A percentile compares a stretch with the other conserved stretches of the same genome.
Conservation (phyloP, 176 grass and related monocot genomes). For the Tillandsia leiboldiana region DNA sequence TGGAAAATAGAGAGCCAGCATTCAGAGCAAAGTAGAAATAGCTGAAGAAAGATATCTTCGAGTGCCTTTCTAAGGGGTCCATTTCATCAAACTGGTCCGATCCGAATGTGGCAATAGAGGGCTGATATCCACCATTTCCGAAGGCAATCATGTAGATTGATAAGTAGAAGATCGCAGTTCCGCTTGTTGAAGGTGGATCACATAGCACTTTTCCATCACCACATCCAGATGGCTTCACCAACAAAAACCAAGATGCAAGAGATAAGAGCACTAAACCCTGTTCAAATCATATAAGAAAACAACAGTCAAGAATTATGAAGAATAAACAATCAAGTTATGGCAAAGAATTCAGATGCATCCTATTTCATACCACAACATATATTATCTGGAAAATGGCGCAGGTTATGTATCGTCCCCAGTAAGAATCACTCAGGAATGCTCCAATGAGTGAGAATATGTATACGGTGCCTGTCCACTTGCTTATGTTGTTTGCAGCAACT, state of each 20-base stretch:
- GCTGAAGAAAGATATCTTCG: slow-evolving; percentile 84
- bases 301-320: not conserved
- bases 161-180: slow-evolving; percentile 54
- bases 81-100: slow-evolving; percentile 87
- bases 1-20: slow-evolving; percentile 60
- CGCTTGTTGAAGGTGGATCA: slow-evolving; percentile 33
- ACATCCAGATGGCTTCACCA: slow-evolving; percentile 66
- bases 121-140: slow-evolving; percentile 82
- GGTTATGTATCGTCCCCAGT: slow-evolving; percentile 82
- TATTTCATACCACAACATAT: slow-evolving; percentile 46
- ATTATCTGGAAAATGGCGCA: slow-evolving; percentile 73
- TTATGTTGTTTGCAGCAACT: slow-evolving; percentile 68
- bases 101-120: slow-evolving; percentile 67
- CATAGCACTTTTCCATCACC: slow-evolving; percentile 35
- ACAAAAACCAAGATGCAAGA: slow-evolving; percentile 50
- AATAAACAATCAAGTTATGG: not conserved
- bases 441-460: slow-evolving; percentile 87
- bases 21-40: slow-evolving; percentile 93
- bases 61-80: slow-evolving; percentile 40
- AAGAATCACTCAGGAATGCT: slow-evolving; percentile 81
- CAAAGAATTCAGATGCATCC: not conserved
- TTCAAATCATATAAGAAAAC: slow-evolving; percentile 6
- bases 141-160: slow-evolving; percentile 84
- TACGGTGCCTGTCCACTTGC: slow-evolving; percentile 84
- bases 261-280: slow-evolving; percentile 65